These are phyloP conservation scores for Tuber microsphaerosporum DNA, from an alignment of 495 filamentous ascomycete genomes.

Conservation along the genomic window DNA sequence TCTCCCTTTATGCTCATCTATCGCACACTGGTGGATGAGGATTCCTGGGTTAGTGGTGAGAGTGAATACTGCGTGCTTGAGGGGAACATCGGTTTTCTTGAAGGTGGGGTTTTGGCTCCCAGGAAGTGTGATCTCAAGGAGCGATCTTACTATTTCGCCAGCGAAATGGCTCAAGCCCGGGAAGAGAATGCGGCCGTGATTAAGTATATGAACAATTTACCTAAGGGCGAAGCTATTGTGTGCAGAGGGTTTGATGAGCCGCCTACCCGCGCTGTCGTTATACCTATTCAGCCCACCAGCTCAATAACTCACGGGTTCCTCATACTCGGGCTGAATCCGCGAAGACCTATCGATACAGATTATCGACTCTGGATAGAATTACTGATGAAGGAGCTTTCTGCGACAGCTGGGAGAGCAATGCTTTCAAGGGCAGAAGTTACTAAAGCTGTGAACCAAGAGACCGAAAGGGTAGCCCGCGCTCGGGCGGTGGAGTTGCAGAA, in stretches of 20 bases:
- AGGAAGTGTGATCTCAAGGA: constrained; percentile 10
- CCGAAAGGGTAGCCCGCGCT: constrained; percentile 15
- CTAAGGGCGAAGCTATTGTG: constrained; percentile 14
- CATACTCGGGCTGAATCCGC: constrained; percentile 35
- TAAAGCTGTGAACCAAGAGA: constrained; percentile 29
- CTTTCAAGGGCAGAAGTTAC: constrained; percentile 27
- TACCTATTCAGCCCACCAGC: constrained; percentile 35
- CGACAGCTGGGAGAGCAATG: constrained; percentile 26
- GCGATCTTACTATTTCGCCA: constrained; percentile 26
- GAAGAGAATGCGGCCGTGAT: constrained; percentile 29
- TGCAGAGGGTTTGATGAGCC: constrained; percentile 31
- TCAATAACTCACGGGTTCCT: constrained; percentile 34
- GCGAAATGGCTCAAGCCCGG: constrained; percentile 32
- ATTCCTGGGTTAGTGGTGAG: neutral
- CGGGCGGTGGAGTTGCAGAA: constrained; percentile 27
- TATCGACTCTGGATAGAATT: constrained; percentile 35
- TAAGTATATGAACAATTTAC: constrained; percentile 23
- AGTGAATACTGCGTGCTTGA: constrained; percentile 13
- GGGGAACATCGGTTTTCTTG: constrained; percentile 24
- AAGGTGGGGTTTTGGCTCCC: constrained; percentile 23
- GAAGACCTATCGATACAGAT: constrained; percentile 32
- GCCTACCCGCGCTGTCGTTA: constrained; percentile 28
- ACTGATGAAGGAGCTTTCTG: constrained; percentile 34
- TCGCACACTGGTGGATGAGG: constrained; percentile 16
- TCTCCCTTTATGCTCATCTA: constrained; percentile 35